A percentile compares a stretch with the other conserved stretches of the same genome.
phyloP scores from a whole-genome alignment of 352 stramenopile species.

The Phytopythium delawarense region DNA sequence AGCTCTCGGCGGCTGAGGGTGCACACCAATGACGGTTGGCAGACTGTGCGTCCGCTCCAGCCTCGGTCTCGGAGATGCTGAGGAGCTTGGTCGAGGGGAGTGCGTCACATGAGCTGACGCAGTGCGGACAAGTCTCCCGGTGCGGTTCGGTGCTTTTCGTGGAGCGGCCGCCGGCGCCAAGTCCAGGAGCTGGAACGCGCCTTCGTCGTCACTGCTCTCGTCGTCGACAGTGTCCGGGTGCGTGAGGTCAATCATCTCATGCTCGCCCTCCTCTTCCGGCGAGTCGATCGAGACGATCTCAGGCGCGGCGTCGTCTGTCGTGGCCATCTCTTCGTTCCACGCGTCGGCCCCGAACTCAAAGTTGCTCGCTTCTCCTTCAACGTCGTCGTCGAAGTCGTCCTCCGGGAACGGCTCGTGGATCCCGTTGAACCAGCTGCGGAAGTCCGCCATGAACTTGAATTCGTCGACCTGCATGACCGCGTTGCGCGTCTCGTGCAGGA shows the following conservation, averaged over 20 bases:
- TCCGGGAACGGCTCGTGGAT: slow-evolving; percentile 1
- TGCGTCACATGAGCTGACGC: background rate
- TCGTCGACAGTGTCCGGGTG: slow-evolving; percentile 10
- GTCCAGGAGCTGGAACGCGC: slow-evolving; percentile 1
- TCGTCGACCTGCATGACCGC: slow-evolving; percentile 33
- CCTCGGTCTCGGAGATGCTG: background rate
- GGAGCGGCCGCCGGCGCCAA: background rate
- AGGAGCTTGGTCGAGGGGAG: slow-evolving; percentile 1
- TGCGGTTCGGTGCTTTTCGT: background rate
- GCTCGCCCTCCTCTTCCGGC: slow-evolving; percentile 4
- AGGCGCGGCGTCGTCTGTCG: background rate
- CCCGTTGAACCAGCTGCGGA: slow-evolving; percentile 41
- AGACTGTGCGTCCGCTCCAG: slow-evolving; percentile 2
- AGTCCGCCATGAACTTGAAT: slow-evolving; percentile 51
- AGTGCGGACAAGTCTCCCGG: background rate
- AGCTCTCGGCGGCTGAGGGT: background rate
- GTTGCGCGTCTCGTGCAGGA: slow-evolving; percentile 23
- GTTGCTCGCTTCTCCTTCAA: background rate
- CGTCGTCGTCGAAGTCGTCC: background rate
- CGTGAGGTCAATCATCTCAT: slow-evolving; percentile 19
- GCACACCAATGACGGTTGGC: background rate
- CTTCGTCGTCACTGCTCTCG: slow-evolving; percentile 3
- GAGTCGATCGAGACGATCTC: slow-evolving; percentile 8
- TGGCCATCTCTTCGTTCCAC: background rate
- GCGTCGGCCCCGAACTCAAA: slow-evolving; percentile 3